Conservation (phyloP, 345 rosid species). For the Moricandia arvensis region DNA sequence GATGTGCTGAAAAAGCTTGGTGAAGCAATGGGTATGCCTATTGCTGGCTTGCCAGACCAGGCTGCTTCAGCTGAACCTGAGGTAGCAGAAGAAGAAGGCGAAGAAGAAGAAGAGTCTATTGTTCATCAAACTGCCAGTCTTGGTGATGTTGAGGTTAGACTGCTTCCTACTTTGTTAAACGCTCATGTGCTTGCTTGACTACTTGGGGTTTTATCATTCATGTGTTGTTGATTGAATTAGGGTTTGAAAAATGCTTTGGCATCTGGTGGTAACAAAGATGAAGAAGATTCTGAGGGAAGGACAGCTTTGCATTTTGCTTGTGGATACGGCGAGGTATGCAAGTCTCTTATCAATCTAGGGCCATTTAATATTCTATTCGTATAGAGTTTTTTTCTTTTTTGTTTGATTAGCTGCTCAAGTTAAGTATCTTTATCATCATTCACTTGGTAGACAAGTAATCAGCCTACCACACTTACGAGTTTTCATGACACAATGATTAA, state of each 20-base stretch:
- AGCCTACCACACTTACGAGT: not conserved
- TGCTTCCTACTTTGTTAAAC: not conserved
- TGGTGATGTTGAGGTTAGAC: conserved; percentile 88
- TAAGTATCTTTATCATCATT: conserved; percentile 21
- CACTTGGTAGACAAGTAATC: not conserved
- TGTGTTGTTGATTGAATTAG: conserved; percentile 41
- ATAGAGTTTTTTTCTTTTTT: not conserved
- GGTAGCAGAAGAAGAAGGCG: conserved; percentile 51
- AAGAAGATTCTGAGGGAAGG: conserved; percentile 98
- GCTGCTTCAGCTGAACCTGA: conserved; percentile 66
- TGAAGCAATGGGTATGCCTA: conserved; percentile 96
- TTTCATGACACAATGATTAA: not conserved
- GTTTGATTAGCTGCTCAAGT: not conserved
- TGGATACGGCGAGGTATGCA: conserved; percentile 95
- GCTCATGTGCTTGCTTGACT: not conserved
- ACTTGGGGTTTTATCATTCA: not conserved
- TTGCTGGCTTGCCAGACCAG: conserved; percentile 50
- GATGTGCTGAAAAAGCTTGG: conserved; percentile 88
- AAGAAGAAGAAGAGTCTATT: conserved; percentile 77
- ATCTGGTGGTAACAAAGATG: conserved; percentile 91
- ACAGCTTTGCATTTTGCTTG: conserved; percentile 98
- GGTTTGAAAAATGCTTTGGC: conserved; percentile 79
- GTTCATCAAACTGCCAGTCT: conserved; percentile 89
- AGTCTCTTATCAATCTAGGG: conserved; percentile 3
- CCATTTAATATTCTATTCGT: not conserved